Evolutionary conservation across 73 alveolate species (phyloP).

Genomic region (Durusdinium trenchii): DNA sequence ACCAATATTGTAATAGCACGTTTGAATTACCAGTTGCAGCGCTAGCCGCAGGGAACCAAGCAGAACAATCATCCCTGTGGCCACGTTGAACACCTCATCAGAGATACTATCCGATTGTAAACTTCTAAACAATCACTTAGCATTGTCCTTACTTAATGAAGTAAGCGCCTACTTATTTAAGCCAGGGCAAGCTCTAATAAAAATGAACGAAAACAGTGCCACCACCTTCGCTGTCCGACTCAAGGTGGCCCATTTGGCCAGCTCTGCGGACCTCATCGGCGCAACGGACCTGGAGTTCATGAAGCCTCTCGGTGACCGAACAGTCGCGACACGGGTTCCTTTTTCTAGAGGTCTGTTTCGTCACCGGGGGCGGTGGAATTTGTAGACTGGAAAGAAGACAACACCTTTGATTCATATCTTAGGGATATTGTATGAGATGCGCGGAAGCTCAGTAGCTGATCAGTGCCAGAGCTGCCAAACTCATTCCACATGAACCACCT

Average conservation of each 20-base stretch:
- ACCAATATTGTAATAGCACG: too few relatives aligned
- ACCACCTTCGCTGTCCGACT: background rate
- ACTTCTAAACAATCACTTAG: background rate
- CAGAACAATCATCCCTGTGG: background rate
- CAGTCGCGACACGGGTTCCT: background rate
- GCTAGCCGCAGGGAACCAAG: too few relatives aligned
- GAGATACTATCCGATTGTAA: too few relatives aligned
- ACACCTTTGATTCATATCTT: background rate
- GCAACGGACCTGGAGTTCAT: constrained; percentile 34
- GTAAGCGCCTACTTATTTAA: background rate
- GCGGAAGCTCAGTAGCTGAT: background rate
- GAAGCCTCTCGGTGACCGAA: background rate
- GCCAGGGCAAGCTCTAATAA: too few relatives aligned
- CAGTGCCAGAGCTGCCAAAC: background rate
- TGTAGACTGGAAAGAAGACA: background rate
- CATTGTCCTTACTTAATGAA: too few relatives aligned
- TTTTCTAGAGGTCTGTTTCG: background rate
- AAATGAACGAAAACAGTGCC: background rate
- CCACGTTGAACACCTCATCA: background rate
- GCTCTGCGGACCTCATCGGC: constrained; percentile 35
- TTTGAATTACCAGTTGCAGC: too few relatives aligned
- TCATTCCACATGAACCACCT: too few relatives aligned
- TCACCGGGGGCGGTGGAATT: too few relatives aligned
- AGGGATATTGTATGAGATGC: background rate
- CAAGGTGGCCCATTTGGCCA: constrained; percentile 39